Percentiles rank a stretch among this genome's conserved stretches.
phyloP scores from a whole-genome alignment of 192 early-diverging fungal species.

The Coemansia sp. region DNA sequence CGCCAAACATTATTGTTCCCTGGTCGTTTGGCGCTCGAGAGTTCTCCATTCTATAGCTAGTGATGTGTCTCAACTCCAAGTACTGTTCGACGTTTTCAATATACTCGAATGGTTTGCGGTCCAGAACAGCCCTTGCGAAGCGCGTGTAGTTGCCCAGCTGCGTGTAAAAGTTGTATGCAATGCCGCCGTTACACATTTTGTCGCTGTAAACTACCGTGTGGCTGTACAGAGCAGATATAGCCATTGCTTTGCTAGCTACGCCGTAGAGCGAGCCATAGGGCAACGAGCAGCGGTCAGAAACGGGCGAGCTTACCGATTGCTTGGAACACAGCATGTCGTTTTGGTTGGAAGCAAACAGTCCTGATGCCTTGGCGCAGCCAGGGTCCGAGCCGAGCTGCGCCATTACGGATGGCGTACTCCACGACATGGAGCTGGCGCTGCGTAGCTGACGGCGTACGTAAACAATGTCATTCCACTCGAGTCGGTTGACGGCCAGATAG shows the following conservation, averaged over 20 bases:
- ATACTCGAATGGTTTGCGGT: conserved; percentile 18
- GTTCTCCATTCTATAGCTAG: conserved; percentile 10
- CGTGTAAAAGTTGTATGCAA: conserved; percentile 19
- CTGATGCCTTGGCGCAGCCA: conserved; percentile 10
- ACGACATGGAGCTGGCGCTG: not conserved
- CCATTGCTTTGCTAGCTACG: conserved; percentile 9
- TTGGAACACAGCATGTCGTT: conserved; percentile 16
- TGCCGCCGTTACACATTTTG: conserved; percentile 16
- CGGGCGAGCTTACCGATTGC: not conserved
- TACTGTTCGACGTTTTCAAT: conserved; percentile 14
- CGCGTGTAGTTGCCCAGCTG: conserved; percentile 21
- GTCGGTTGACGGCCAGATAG: conserved; percentile 21
- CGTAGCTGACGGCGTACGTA: conserved; percentile 19
- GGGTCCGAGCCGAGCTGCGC: conserved; percentile 4
- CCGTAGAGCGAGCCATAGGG: conserved; percentile 37
- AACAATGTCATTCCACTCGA: conserved; percentile 20
- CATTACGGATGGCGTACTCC: conserved; percentile 3
- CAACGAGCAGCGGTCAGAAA: conserved; percentile 16
- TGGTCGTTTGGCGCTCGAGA: not conserved
- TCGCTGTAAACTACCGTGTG: conserved; percentile 19
- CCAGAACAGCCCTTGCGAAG: conserved; percentile 14
- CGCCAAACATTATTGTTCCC: conserved; percentile 23
- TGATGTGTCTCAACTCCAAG: not conserved
- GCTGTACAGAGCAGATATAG: conserved; percentile 26
- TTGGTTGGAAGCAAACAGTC: conserved; percentile 14